Conservation (phyloP, 106 monocot species). For the Dioscorea alata region DNA sequence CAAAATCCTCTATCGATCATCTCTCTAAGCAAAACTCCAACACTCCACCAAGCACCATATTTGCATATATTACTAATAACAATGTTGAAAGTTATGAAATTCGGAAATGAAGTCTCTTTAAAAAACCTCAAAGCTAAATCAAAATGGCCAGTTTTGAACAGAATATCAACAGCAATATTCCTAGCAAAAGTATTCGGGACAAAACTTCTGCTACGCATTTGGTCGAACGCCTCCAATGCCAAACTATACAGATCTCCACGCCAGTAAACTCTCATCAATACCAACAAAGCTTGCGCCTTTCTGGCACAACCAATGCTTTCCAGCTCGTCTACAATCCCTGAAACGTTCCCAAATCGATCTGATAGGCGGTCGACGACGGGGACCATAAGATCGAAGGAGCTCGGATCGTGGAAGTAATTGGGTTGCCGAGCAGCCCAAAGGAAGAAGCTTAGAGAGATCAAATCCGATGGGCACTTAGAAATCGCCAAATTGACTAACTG, state of each 20-base stretch:
- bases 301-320: constrained; percentile 27
- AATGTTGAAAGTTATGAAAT: constrained; percentile 47
- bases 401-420: constrained; percentile 36
- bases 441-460: constrained; percentile 52
- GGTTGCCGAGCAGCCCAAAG: constrained; percentile 56
- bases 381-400: constrained; percentile 33
- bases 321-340: constrained; percentile 22
- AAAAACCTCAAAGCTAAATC: constrained; percentile 25
- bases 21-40: constrained; percentile 20
- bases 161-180: constrained; percentile 51
- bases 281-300: constrained; percentile 46
- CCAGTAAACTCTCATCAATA: constrained; percentile 52
- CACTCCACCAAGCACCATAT: constrained; percentile 29
- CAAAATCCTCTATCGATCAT: constrained; percentile 29
- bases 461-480: constrained; percentile 41
- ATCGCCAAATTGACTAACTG: constrained; percentile 27
- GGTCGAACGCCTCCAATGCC: constrained; percentile 40
- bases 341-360: constrained; percentile 20
- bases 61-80: constrained; percentile 34
- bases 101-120: constrained; percentile 13
- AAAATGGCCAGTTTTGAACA: constrained; percentile 34
- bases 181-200: constrained; percentile 39
- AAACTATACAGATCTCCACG: constrained; percentile 25
- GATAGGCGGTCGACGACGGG: constrained; percentile 39
- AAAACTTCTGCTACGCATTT: constrained; percentile 33